phyloP scores from a whole-genome alignment of 345 rosid genomes.

The Geranium rotundifolium region DNA sequence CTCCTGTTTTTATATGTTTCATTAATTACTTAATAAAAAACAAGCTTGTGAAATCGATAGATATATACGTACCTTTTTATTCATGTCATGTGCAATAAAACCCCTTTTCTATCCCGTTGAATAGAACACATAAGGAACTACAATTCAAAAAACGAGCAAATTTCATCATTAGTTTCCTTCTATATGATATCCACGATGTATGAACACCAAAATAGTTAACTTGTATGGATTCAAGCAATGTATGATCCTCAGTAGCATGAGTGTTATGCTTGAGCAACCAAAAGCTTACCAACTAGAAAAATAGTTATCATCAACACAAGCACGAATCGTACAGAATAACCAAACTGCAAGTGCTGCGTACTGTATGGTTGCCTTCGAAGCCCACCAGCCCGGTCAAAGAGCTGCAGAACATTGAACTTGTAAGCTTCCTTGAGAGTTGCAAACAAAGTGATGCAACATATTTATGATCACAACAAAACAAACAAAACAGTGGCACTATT shows the following conservation, averaged over 20 bases:
- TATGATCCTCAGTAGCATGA: no score
- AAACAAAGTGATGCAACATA: no score
- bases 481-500: no score
- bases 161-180: constrained; percentile 3
- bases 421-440: no score
- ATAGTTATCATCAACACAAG: constrained; percentile 54
- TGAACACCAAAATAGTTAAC: no score
- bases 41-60: not conserved
- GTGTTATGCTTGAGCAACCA: not conserved
- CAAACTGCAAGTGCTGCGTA: constrained; percentile 32
- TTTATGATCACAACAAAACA: no score
- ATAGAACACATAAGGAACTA: constrained; percentile 51
- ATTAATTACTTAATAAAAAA: no score
- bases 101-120: constrained; percentile 29
- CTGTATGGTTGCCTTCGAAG: constrained; percentile 35
- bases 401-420: constrained; percentile 25
- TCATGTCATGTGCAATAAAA: constrained; percentile 7
- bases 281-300: constrained; percentile 53
- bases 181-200: not conserved
- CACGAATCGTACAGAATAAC: constrained; percentile 48
- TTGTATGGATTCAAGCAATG: no score
- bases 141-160: constrained; percentile 8
- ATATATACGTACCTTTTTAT: constrained; percentile 9
- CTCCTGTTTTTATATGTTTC: no score
- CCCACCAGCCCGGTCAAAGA: constrained; percentile 27